Percentiles rank a stretch among this genome's conserved stretches.
Conservation (phyloP, 2,329 filamentous ascomycete genomes). For the Ophiocordyceps sinensis region DNA sequence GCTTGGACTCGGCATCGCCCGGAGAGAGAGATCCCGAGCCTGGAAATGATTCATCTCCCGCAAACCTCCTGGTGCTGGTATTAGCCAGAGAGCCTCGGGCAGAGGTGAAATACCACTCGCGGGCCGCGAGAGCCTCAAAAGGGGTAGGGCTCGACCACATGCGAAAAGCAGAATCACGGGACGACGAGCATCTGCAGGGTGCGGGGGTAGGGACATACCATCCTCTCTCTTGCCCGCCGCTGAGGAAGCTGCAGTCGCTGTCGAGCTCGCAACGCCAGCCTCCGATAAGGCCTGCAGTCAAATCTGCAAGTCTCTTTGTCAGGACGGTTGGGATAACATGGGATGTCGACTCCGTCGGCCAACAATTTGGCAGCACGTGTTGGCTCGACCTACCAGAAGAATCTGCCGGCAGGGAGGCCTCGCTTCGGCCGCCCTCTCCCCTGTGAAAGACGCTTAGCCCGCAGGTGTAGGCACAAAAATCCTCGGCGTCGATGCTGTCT, state of each 20-base stretch:
- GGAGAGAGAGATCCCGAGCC: slow-evolving; percentile 22
- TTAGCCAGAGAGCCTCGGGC: slow-evolving; percentile 5
- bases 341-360: neutral
- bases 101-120: neutral
- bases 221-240: slow-evolving; percentile 68
- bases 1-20: slow-evolving; percentile 13
- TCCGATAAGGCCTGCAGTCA: slow-evolving; percentile 28
- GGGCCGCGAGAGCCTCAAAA: neutral
- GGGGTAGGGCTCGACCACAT: neutral
- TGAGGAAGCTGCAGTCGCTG: slow-evolving; percentile 74
- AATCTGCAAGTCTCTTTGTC: slow-evolving; percentile 3
- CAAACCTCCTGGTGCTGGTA: slow-evolving; percentile 25
- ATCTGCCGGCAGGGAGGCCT: neutral
- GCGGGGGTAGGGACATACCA: slow-evolving; percentile 46
- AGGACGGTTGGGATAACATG: neutral
- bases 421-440: slow-evolving; percentile 1
- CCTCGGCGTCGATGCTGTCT: slow-evolving; percentile 53
- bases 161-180: neutral
- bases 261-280: slow-evolving; percentile 71
- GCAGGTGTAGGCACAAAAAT: slow-evolving; percentile 78
- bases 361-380: neutral
- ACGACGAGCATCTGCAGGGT: neutral
- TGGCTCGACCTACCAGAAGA: slow-evolving; percentile 1
- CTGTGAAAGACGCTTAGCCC: slow-evolving; percentile 52
- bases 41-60: slow-evolving; percentile 41